phyloP scores from a whole-genome alignment of 2,329 filamentous ascomycete genomes.

The Escovopsis weberi region DNA sequence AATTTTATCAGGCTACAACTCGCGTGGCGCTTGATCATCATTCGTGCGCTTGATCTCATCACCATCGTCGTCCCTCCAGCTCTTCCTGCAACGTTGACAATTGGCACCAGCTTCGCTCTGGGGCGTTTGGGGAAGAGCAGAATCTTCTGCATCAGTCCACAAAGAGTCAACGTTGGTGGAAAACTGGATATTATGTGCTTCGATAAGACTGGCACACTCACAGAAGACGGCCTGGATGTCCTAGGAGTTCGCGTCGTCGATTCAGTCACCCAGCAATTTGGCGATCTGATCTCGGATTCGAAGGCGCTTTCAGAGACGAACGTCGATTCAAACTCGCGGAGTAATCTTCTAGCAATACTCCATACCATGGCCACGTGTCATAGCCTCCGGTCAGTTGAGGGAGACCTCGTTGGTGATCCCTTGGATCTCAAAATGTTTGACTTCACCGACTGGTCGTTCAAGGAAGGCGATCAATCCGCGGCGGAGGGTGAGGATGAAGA shows the following conservation, averaged over 20 bases:
- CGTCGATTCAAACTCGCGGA: constrained; percentile 14
- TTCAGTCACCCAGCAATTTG: constrained; percentile 47
- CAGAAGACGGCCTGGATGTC: constrained; percentile 90
- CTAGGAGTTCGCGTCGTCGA: constrained; percentile 73
- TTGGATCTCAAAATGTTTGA: constrained; percentile 98
- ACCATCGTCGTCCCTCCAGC: constrained; percentile 96
- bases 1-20: constrained; percentile 82
- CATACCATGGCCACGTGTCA: constrained; percentile 98
- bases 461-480: constrained; percentile 64
- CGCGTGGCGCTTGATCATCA: constrained; percentile 79
- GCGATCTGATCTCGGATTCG: constrained; percentile 57
- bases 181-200: constrained; percentile 96
- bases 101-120: constrained; percentile 91
- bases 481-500: constrained; percentile 58
- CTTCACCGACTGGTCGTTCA: constrained; percentile 83
- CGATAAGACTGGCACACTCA: constrained; percentile 96
- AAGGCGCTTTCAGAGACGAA: constrained; percentile 38
- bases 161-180: constrained; percentile 90
- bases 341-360: constrained; percentile 45
- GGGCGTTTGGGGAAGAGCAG: constrained; percentile 72
- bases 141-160: constrained; percentile 96
- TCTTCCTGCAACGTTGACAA: constrained; percentile 84
- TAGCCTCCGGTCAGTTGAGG: constrained; percentile 73
- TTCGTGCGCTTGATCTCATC: constrained; percentile 85
- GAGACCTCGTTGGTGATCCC: constrained; percentile 81